Evolutionary conservation across 2,329 filamentous ascomycete species (phyloP), one percentile per base, ranked within the genome.

Genomic region (Colletotrichum magnum): DNA sequence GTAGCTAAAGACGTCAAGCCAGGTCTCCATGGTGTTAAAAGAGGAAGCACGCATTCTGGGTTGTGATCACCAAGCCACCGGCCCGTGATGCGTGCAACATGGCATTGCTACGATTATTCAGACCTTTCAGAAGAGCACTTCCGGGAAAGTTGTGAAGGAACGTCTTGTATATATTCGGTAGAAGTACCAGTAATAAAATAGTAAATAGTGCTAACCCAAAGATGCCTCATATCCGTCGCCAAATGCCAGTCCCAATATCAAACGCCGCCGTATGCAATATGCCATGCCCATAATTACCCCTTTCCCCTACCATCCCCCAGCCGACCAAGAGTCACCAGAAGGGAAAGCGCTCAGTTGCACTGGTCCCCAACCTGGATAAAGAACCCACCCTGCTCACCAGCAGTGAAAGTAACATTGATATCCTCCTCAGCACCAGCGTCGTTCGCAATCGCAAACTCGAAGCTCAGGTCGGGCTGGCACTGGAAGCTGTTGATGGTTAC

Each of bases 1-100:
- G 28, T 9, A 32, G 21, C 3, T 24, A 9, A 32, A 32, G 28
- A 32, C 28, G 6, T 9, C 28, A 32, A 32, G 28, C 28, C 6
- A 32, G 28, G 10, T 32, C 6, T 32, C 28, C 2, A 9, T 32
- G 21, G 21, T 2, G 21, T 24, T 24, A 24, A 24, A 24, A 24
- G 21, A 24, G 21, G 21, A 4, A 24, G 21, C 21, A 24, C 21
- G 21, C 3, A 24, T 24, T 24, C 21, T 24, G 3, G 21, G 21
- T 24, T 24, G 21, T 24, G 3, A 24, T 24, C 21, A 24, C 21
- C 86, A 73, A 84, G 86, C 80, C 87, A 87, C 74, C 86, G 87
- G 75, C 81, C 85, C 53, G 78, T 87, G 24, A 83, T 87, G 41
- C 21, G 21, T 24, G 21, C 3, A 24, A 2, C 21, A 24, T 24